A percentile compares a stretch with the other conserved stretches of the same genome.
phyloP scores from a whole-genome alignment of 2,329 filamentous ascomycete genomes.

The Purpureocillium takamizusanense region DNA sequence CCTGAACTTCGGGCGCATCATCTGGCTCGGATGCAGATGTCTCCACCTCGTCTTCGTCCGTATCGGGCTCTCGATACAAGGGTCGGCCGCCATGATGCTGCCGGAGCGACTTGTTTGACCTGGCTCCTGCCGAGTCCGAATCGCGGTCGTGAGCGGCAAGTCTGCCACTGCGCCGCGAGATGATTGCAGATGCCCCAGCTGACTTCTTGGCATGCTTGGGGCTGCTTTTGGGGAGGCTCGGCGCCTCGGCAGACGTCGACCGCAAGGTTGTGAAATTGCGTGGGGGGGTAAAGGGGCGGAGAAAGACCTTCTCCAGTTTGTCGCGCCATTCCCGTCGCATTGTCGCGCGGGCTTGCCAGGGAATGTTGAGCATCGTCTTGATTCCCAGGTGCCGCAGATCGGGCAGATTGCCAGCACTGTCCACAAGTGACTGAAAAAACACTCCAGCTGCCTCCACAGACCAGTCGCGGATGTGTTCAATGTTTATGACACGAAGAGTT shows the following conservation, averaged over 20 bases:
- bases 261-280: conserved; percentile 12
- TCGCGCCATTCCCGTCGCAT: conserved; percentile 71
- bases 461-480: conserved; percentile 73
- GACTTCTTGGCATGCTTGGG: conserved; percentile 12
- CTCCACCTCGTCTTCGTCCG: conserved; percentile 32
- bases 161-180: conserved; percentile 27
- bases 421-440: conserved; percentile 71
- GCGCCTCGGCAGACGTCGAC: too few relatives aligned
- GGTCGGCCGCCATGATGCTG: conserved; percentile 10
- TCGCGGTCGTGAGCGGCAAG: conserved; percentile 20
- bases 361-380: conserved; percentile 67
- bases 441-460: conserved; percentile 58
- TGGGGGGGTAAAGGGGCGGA: conserved; percentile 37
- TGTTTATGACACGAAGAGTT: conserved; percentile 60
- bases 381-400: conserved; percentile 63
- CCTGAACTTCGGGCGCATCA: conserved; percentile 6
- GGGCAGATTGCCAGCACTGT: conserved; percentile 57
- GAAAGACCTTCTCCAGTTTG: conserved; percentile 60
- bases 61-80: conserved; percentile 37
- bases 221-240: too few relatives aligned
- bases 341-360: conserved; percentile 74
- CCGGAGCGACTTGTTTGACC: conserved; percentile 8
- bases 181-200: conserved; percentile 10
- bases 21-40: conserved; percentile 7
- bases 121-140: conserved; percentile 11